A percentile compares a stretch with the other conserved stretches of the same genome.
phyloP scores from a whole-genome alignment of 2,329 filamentous ascomycete species.

The Salinomyces thailandicus region DNA sequence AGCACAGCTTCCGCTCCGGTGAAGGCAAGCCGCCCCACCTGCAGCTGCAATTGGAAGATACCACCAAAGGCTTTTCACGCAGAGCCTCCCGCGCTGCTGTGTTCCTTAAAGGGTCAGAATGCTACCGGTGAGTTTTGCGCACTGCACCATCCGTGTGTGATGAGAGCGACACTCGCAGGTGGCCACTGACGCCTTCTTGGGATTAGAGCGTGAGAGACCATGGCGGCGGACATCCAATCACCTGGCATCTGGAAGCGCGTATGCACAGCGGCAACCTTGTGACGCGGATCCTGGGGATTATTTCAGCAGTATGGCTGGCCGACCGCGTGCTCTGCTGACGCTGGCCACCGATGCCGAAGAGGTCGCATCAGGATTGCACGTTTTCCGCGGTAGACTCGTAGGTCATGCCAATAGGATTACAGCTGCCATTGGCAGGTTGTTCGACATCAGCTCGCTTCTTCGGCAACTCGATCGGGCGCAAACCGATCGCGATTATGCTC shows the following conservation, averaged over 20 bases:
- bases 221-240: neutral
- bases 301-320: neutral
- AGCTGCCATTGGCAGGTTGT: slow-evolving; percentile 43
- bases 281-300: neutral
- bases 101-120: too few relatives aligned
- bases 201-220: too few relatives aligned
- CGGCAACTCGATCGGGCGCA: slow-evolving; percentile 38
- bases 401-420: slow-evolving; percentile 44
- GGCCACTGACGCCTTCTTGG: too few relatives aligned
- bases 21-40: neutral
- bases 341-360: slow-evolving; percentile 43
- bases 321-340: slow-evolving; percentile 21
- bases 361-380: slow-evolving; percentile 40
- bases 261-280: neutral
- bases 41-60: neutral
- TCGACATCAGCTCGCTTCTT: slow-evolving; percentile 43
- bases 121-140: too few relatives aligned
- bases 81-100: too few relatives aligned
- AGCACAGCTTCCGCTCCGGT: slow-evolving; percentile 1
- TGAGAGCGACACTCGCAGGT: too few relatives aligned
- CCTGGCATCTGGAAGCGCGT: neutral
- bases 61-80: too few relatives aligned
- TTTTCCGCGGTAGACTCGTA: slow-evolving; percentile 42
- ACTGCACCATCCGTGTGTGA: too few relatives aligned
- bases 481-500: slow-evolving; percentile 29